These are phyloP conservation scores for Paramecium bursaria DNA, from an alignment of 73 alveolate species.

Conservation along the genomic window DNA sequence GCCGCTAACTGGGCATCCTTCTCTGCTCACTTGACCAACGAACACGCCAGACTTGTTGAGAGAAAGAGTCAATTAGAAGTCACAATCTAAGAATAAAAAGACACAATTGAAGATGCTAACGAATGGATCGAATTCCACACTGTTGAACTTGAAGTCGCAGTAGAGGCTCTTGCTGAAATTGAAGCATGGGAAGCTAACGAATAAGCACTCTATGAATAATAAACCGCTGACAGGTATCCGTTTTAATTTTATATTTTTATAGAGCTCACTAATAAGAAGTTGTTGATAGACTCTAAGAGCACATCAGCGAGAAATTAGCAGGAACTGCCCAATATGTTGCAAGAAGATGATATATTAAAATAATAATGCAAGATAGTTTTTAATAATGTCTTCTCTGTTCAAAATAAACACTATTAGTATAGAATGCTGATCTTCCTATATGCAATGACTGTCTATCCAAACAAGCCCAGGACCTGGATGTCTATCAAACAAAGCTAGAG, in stretches of 20 bases:
- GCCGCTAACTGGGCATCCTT: slow-evolving; percentile 63
- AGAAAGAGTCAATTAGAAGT: slow-evolving; percentile 51
- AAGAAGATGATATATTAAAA: slow-evolving; percentile 61
- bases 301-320: slow-evolving; percentile 55
- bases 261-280: slow-evolving; percentile 32
- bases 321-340: slow-evolving; percentile 48
- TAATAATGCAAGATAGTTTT: too few species aligned
- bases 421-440: too few species aligned
- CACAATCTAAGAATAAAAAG: slow-evolving; percentile 55
- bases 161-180: slow-evolving; percentile 51
- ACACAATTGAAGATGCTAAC: slow-evolving; percentile 53
- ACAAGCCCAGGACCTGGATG: too few species aligned
- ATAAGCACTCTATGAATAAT: slow-evolving; percentile 25
- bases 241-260: not conserved
- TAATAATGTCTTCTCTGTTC: too few species aligned
- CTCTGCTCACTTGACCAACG: slow-evolving; percentile 52
- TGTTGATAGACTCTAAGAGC: slow-evolving; percentile 64
- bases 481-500: too few species aligned
- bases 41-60: slow-evolving; percentile 59
- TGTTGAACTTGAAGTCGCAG: slow-evolving; percentile 50
- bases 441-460: too few species aligned
- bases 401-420: too few species aligned
- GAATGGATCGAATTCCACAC: slow-evolving; percentile 63
- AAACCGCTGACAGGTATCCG: slow-evolving; percentile 61
- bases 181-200: slow-evolving; percentile 38